Percentiles rank a stretch among this genome's conserved stretches.
Evolutionary conservation across 768 basidiomycete genomes (phyloP).

Genomic region (Chalciporus pseudorubinellus): DNA sequence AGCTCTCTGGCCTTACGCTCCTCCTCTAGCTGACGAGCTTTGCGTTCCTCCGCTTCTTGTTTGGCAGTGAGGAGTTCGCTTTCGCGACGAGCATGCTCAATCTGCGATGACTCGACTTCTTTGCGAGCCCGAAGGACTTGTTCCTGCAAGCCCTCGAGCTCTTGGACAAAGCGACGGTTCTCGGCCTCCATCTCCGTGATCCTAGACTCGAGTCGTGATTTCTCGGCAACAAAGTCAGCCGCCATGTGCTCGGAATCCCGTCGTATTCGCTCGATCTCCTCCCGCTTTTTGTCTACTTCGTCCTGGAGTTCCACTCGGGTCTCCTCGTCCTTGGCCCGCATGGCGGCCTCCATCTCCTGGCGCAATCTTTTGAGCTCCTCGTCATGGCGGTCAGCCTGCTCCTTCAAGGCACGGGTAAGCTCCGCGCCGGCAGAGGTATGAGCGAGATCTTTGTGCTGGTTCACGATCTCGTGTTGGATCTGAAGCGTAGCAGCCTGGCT

Average conservation of each 20-base stretch:
- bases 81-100: slow-evolving; percentile 27
- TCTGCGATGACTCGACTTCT: slow-evolving; percentile 28
- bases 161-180: slow-evolving; percentile 12
- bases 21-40: slow-evolving; percentile 29
- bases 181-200: slow-evolving; percentile 29
- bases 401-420: slow-evolving; percentile 47
- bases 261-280: slow-evolving; percentile 44
- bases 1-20: slow-evolving; percentile 28
- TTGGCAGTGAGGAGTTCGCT: slow-evolving; percentile 25
- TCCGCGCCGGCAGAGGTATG: slow-evolving; percentile 55
- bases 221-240: slow-evolving; percentile 39
- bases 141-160: slow-evolving; percentile 27
- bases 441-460: slow-evolving; percentile 44
- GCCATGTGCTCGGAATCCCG: slow-evolving; percentile 40
- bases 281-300: slow-evolving; percentile 42
- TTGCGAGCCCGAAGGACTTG: slow-evolving; percentile 27
- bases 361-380: slow-evolving; percentile 48
- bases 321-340: slow-evolving; percentile 46
- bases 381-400: slow-evolving; percentile 44
- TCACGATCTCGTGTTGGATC: slow-evolving; percentile 57
- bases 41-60: slow-evolving; percentile 28
- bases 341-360: slow-evolving; percentile 45
- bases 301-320: slow-evolving; percentile 43
- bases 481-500: slow-evolving; percentile 42
- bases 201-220: slow-evolving; percentile 30